A percentile compares a stretch with the other conserved stretches of the same genome.
phyloP scores from a whole-genome alignment of 1,139 yeast species.

The Saccharomyces hybrid region DNA sequence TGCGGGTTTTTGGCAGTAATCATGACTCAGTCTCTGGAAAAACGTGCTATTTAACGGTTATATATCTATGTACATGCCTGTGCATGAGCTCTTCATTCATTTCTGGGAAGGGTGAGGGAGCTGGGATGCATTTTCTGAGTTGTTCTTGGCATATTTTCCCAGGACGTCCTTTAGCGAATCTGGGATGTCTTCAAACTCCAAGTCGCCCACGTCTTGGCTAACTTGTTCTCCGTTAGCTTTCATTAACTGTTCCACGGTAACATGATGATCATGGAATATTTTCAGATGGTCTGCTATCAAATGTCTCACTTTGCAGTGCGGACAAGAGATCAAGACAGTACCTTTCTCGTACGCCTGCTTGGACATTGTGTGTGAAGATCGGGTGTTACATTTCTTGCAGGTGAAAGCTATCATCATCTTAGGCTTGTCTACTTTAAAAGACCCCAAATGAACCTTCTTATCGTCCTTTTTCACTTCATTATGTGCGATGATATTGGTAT shows the following conservation, averaged over 20 bases:
- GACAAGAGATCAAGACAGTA: conserved; percentile 84
- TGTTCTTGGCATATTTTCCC: conserved; percentile 61
- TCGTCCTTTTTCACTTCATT: not conserved
- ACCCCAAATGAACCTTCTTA: conserved; percentile 13
- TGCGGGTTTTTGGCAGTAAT: not conserved
- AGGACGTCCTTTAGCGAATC: conserved; percentile 47
- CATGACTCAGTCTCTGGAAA: not conserved
- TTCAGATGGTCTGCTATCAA: conserved; percentile 86
- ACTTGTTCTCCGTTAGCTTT: conserved; percentile 69
- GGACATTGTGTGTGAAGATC: conserved; percentile 82
- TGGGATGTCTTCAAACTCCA: conserved; percentile 68
- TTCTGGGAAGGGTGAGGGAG: conserved; percentile 1
- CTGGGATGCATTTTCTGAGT: conserved; percentile 35
- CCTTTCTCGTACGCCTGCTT: conserved; percentile 88
- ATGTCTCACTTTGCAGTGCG: conserved; percentile 83
- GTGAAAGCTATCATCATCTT: conserved; percentile 85
- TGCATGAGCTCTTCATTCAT: not conserved
- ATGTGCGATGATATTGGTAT: not conserved
- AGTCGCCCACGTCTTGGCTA: conserved; percentile 51
- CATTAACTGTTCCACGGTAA: conserved; percentile 76
- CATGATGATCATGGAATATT: conserved; percentile 64
- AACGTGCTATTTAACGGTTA: not conserved
- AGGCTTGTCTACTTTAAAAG: conserved; percentile 53
- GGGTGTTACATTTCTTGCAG: conserved; percentile 75
- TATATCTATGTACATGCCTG: conserved; percentile 1